Percentiles rank a stretch among this genome's conserved stretches.
Conservation (phyloP, 2,329 filamentous ascomycete species). For the Fusarium abutilonis region DNA sequence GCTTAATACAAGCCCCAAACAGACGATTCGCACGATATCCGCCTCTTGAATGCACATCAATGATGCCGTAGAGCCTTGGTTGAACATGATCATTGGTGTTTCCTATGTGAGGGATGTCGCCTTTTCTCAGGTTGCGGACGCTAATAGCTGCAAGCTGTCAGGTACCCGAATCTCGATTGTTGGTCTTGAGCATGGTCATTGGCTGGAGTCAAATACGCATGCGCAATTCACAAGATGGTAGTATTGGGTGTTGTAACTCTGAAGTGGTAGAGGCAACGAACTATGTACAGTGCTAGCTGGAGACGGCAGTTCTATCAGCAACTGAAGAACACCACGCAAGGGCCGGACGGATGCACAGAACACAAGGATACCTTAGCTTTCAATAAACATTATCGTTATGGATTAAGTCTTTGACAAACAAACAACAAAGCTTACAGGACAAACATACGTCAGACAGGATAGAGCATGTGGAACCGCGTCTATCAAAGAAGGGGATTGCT, state of each 20-base stretch:
- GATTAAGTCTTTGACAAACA: neutral
- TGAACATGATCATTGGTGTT: neutral
- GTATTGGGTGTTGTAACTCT: neutral
- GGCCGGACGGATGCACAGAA: neutral
- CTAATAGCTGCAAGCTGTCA: slow-evolving; percentile 32
- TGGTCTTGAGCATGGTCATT: slow-evolving; percentile 1
- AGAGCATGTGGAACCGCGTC: neutral
- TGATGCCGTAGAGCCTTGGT: slow-evolving; percentile 22
- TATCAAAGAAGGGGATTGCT: neutral
- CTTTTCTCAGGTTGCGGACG: slow-evolving; percentile 3
- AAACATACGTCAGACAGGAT: neutral
- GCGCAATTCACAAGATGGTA: neutral
- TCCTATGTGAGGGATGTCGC: slow-evolving; percentile 1
- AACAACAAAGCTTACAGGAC: neutral
- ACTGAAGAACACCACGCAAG: neutral
- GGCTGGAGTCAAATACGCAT: neutral
- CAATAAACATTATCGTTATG: neutral
- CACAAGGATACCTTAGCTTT: neutral
- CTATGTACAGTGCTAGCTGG: neutral
- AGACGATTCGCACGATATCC: neutral
- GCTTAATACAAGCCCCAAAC: slow-evolving; percentile 9
- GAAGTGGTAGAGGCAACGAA: too few relatives aligned
- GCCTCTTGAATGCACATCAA: neutral
- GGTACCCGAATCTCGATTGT: slow-evolving; percentile 24
- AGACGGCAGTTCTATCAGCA: neutral